Evolutionary conservation across 2,329 filamentous ascomycete genomes (phyloP).

Genomic region (Ophiosphaerella herpotricha): DNA sequence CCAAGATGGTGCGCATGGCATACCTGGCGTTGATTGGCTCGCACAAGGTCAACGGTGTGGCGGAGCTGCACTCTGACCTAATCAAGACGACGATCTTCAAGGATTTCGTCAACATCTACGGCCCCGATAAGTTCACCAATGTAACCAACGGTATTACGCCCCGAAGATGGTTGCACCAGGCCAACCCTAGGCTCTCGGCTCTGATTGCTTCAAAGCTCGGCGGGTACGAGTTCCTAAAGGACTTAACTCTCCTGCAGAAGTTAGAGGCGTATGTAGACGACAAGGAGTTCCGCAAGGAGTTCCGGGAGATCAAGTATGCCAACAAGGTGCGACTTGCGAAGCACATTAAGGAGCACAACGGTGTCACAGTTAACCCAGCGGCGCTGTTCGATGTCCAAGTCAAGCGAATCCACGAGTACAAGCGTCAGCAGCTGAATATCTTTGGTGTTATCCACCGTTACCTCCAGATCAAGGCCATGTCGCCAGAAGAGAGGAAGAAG

Average conservation of each 20-base stretch:
- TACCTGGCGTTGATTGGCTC: constrained; percentile 93
- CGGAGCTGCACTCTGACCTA: constrained; percentile 94
- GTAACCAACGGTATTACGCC: constrained; percentile 98
- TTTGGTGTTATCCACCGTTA: constrained; percentile 97
- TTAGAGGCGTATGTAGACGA: constrained; percentile 85
- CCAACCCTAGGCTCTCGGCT: constrained; percentile 89
- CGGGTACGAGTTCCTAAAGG: constrained; percentile 82
- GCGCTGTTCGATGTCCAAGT: constrained; percentile 96
- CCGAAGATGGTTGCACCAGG: constrained; percentile 94
- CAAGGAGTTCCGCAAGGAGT: constrained; percentile 88
- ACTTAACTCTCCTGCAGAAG: constrained; percentile 83
- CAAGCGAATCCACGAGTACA: constrained; percentile 99
- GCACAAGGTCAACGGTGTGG: constrained; percentile 98
- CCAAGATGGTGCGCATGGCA: constrained; percentile 98
- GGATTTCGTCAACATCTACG: constrained; percentile 94
- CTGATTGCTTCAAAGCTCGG: constrained; percentile 90
- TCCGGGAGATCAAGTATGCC: constrained; percentile 93
- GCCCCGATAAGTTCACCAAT: constrained; percentile 96
- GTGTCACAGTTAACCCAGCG: constrained; percentile 81
- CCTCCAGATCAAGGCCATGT: constrained; percentile 83
- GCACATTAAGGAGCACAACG: constrained; percentile 82
- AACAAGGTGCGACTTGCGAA: constrained; percentile 94
- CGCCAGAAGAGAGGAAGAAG: constrained; percentile 82
- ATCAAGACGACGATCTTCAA: constrained; percentile 99
- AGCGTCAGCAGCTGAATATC: constrained; percentile 98